These are phyloP conservation scores for Daedaleopsis nitida DNA, from an alignment of 768 basidiomycete species.

Conservation along the genomic window DNA sequence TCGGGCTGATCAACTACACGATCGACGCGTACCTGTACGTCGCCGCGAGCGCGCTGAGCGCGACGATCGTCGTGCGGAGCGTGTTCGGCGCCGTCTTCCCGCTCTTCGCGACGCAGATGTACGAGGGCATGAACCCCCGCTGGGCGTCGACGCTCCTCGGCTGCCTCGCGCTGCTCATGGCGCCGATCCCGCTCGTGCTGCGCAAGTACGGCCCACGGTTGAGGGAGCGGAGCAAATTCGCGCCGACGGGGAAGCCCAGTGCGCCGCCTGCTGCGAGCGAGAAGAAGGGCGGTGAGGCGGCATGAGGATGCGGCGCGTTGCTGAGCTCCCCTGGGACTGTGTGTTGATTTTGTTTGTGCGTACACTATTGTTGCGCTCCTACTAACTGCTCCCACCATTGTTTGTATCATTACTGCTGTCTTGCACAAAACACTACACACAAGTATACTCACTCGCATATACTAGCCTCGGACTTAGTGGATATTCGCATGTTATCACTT, in stretches of 20 bases:
- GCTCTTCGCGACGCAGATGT: constrained; percentile 47
- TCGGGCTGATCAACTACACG: constrained; percentile 61
- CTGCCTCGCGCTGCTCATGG: constrained; percentile 53
- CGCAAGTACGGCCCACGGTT: constrained; percentile 27
- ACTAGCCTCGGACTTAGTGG: too few relatives aligned
- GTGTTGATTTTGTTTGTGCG: too few relatives aligned
- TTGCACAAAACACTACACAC: too few relatives aligned
- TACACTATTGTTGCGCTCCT: too few relatives aligned
- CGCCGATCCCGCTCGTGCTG: constrained; percentile 42
- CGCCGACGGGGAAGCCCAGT: constrained; percentile 16
- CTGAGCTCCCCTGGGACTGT: neutral
- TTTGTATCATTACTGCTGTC: too few relatives aligned
- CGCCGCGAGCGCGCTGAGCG: constrained; percentile 62
- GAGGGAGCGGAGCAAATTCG: constrained; percentile 29
- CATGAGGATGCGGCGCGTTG: neutral
- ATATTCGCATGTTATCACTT: too few relatives aligned
- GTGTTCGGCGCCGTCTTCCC: constrained; percentile 35
- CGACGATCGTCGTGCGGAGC: constrained; percentile 53
- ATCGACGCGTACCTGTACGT: constrained; percentile 62
- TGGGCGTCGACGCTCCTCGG: constrained; percentile 66
- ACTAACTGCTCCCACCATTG: too few relatives aligned
- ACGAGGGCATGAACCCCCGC: constrained; percentile 46
- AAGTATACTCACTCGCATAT: too few relatives aligned
- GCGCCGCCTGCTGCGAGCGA: neutral
- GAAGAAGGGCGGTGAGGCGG: neutral